These are phyloP conservation scores for Clarireedia paspali DNA, from an alignment of 2,329 filamentous ascomycete species.

Conservation along the genomic window DNA sequence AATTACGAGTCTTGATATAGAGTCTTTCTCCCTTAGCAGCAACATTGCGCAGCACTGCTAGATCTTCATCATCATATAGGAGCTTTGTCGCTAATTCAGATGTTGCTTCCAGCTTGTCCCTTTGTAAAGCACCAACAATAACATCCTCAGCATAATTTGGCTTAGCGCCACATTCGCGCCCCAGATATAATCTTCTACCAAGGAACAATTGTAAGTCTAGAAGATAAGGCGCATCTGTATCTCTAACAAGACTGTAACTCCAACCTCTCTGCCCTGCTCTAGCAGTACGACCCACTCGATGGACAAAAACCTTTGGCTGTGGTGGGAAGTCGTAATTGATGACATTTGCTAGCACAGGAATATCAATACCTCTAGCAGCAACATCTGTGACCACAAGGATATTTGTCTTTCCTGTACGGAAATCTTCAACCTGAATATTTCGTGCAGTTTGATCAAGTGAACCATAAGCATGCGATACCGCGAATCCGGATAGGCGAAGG, in stretches of 20 bases:
- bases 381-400: constrained; percentile 96
- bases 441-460: constrained; percentile 90
- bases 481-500: constrained; percentile 74
- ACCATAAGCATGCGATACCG: constrained; percentile 90
- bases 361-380: constrained; percentile 94
- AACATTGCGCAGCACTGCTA: constrained; percentile 63
- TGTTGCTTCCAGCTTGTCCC: constrained; percentile 65
- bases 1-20: constrained; percentile 82
- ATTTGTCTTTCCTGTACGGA: constrained; percentile 75
- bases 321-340: constrained; percentile 98
- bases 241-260: constrained; percentile 87
- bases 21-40: constrained; percentile 85
- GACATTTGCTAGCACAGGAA: constrained; percentile 89
- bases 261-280: constrained; percentile 88
- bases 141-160: constrained; percentile 76
- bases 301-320: constrained; percentile 93
- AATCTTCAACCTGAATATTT: constrained; percentile 85
- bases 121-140: constrained; percentile 67
- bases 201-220: constrained; percentile 92
- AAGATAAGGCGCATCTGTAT: constrained; percentile 84
- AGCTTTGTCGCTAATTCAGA: constrained; percentile 81
- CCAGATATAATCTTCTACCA: constrained; percentile 72
- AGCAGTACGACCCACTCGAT: constrained; percentile 91
- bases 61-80: constrained; percentile 66
- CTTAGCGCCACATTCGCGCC: constrained; percentile 50